Evolutionary conservation across 176 grass and related monocot species (phyloP), one percentile per base, ranked within the genome.

Genomic region (Pontederia crassipes): DNA sequence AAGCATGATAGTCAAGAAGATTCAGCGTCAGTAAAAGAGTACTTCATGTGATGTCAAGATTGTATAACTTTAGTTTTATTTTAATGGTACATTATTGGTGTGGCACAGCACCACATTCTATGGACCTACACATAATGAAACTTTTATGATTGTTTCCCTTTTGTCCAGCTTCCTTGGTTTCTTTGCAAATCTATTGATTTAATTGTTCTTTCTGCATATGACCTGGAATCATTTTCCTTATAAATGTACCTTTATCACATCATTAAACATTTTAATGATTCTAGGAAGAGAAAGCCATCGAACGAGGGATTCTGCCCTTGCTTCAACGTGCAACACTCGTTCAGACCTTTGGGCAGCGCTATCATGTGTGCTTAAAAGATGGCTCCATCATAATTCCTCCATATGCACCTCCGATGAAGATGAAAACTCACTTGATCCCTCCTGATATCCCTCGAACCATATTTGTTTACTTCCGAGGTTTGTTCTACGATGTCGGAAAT

Each of bases 291-390:
- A 96, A 78, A 62, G 91, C 91, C 51, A 96, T 90, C 24, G 78
- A 77, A 10, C 81, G 86, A 0, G 86, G 86, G 64, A 96, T 96
- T 61, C 80, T 90, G 27, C 86, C 83, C 9, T 82, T 96, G 76
- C 83, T 96, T 74, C 77, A 90, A 65, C 83, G 86, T 45, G 86
- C 91, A 40, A 90, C 86, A 59, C 65, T 96, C 24, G 86, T 96
- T 64, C 91, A 96, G 78, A 96, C 91, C 8, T 96, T 96, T 72
- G 91, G 91, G 52, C 91, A 96, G 60, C 81, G 80, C 73, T 87
- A 96, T 71, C 91, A 96, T 74, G 91, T 96, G 16, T 96, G 91
- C 74, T 78, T 96, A 52, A 96, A 96, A 74, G 86, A 87, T 0
- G 81, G 83, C 26, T 96, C 91, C 11, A 96, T 96, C 68, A 90